phyloP scores from a whole-genome alignment of 2,329 filamentous ascomycete species.

The Fusarium sp. region DNA sequence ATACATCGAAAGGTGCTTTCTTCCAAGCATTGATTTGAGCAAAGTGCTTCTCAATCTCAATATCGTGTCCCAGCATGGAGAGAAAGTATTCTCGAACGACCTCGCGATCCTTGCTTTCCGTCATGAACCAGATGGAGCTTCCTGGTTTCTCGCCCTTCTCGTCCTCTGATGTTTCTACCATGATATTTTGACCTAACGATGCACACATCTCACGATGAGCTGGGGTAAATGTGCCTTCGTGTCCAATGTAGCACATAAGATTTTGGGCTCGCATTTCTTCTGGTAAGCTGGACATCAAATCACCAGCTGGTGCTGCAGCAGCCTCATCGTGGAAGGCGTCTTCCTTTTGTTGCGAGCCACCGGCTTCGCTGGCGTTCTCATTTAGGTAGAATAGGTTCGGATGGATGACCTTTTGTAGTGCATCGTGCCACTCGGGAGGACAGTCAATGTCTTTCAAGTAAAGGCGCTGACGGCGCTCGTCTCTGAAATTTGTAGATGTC shows the following conservation, averaged over 20 bases:
- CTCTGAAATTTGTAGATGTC: conserved; percentile 77
- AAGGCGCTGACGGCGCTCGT: conserved; percentile 83
- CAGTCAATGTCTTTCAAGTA: conserved; percentile 99
- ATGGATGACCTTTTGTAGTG: conserved; percentile 81
- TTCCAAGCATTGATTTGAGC: conserved; percentile 96
- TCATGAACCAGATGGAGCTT: conserved; percentile 99
- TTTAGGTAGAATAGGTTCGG: conserved; percentile 90
- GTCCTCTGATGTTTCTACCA: conserved; percentile 87
- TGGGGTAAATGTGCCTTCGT: conserved; percentile 96
- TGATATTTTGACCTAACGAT: conserved; percentile 94
- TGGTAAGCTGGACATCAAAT: conserved; percentile 94
- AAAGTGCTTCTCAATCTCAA: conserved; percentile 97
- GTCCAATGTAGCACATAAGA: conserved; percentile 97
- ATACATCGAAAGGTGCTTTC: conserved; percentile 90
- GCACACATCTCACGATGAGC: conserved; percentile 98
- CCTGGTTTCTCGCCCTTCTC: conserved; percentile 82
- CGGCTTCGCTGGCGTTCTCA: conserved; percentile 68
- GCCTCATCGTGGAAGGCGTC: conserved; percentile 59
- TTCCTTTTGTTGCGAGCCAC: conserved; percentile 48
- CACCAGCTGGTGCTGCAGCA: conserved; percentile 79
- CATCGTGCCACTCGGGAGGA: conserved; percentile 84
- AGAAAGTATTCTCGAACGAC: conserved; percentile 94
- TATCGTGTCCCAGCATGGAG: conserved; percentile 92
- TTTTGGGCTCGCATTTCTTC: conserved; percentile 91
- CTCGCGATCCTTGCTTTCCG: conserved; percentile 90